A percentile compares a stretch with the other conserved stretches of the same genome.
These are phyloP conservation scores for Talaromyces sp. DNA, from an alignment of 2,329 filamentous ascomycete genomes.

Conservation along the genomic window DNA sequence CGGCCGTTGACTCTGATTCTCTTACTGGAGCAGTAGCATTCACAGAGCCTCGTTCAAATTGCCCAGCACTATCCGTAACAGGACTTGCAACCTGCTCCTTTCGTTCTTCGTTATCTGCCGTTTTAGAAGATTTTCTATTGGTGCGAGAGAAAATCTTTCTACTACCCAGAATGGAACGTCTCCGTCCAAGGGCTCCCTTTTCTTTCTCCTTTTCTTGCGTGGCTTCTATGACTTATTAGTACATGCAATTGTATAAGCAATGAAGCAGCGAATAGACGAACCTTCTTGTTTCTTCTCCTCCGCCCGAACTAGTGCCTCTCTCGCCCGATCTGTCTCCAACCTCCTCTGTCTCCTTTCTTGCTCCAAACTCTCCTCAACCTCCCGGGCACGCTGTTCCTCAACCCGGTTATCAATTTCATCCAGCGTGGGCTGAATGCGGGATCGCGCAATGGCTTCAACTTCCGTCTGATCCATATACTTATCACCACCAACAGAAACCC, in stretches of 20 bases:
- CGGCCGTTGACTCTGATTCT: background rate
- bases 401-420: conserved; percentile 81
- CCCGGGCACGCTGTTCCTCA: conserved; percentile 65
- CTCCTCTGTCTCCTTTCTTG: conserved; percentile 63
- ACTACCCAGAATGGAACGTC: conserved; percentile 7
- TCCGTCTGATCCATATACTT: conserved; percentile 74
- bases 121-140: conserved; percentile 1
- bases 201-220: background rate
- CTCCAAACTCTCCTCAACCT: conserved; percentile 61
- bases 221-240: background rate
- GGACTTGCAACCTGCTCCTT: background rate
- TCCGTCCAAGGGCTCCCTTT: background rate
- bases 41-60: background rate
- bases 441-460: conserved; percentile 74
- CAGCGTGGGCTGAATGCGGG: conserved; percentile 74
- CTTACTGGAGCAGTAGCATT: background rate
- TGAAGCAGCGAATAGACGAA: conserved; percentile 19
- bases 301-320: conserved; percentile 37
- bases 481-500: conserved; percentile 70
- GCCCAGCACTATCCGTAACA: background rate
- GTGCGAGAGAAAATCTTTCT: conserved; percentile 7
- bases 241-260: too few relatives aligned
- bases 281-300: conserved; percentile 30
- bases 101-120: background rate
- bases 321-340: conserved; percentile 43